phyloP scores from a whole-genome alignment of 306 rosid genomes.

The Calophaca sinica region DNA sequence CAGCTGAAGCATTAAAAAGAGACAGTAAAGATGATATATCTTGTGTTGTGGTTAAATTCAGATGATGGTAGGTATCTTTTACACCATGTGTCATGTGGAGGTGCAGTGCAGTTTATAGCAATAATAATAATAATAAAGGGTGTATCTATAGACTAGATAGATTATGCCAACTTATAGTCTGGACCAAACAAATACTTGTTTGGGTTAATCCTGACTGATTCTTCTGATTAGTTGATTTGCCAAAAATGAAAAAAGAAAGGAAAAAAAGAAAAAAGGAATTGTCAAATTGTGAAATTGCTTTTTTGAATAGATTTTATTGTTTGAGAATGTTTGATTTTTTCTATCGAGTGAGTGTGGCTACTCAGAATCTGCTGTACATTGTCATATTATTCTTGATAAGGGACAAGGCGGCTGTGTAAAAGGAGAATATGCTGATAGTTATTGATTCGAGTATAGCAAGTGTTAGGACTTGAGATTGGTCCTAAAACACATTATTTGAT shows the following conservation, averaged over 20 bases:
- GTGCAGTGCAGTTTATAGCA: conserved; percentile 55
- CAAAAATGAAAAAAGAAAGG: conserved; percentile 32
- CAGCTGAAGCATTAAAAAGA: conserved; percentile 80
- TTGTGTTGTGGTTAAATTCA: conserved; percentile 82
- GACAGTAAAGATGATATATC: conserved; percentile 93
- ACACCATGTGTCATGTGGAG: conserved; percentile 37
- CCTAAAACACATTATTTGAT: background rate
- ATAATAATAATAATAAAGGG: conserved; percentile 48
- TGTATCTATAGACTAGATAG: conserved; percentile 42
- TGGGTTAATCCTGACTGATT: conserved; percentile 46
- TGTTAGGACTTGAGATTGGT: conserved; percentile 42
- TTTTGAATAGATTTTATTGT: conserved; percentile 49
- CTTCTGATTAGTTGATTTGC: background rate
- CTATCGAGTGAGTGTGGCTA: conserved; percentile 43
- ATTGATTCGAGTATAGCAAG: conserved; percentile 52
- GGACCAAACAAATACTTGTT: conserved; percentile 49
- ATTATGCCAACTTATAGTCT: conserved; percentile 45
- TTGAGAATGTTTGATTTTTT: conserved; percentile 72
- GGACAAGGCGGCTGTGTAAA: conserved; percentile 47
- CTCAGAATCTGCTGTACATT: conserved; percentile 54
- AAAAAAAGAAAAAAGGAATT: conserved; percentile 37
- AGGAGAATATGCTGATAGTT: conserved; percentile 51
- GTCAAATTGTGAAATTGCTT: conserved; percentile 53
- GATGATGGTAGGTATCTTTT: conserved; percentile 51
- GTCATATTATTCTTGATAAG: conserved; percentile 46